Evolutionary conservation across 2,329 filamentous ascomycete species (phyloP).

Genomic region (Orbilia ellipsospora): DNA sequence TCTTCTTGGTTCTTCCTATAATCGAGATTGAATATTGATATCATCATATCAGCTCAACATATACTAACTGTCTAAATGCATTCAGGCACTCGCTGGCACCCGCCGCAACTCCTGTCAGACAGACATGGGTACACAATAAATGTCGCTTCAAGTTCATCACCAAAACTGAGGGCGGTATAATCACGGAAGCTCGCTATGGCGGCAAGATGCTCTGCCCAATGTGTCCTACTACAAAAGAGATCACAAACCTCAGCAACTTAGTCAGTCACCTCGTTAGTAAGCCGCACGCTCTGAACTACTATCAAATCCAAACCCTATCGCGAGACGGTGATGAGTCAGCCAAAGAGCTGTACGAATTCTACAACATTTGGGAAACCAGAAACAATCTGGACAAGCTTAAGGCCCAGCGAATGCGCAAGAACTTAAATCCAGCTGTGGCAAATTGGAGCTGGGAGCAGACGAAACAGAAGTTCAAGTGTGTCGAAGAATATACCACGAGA

Average conservation of each 20-base stretch:
- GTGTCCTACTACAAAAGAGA: constrained; percentile 9
- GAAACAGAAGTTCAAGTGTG: constrained; percentile 19
- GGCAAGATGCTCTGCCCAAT: constrained; percentile 29
- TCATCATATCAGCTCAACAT: too few relatives aligned
- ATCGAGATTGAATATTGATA: too few relatives aligned
- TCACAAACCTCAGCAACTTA: constrained; percentile 29
- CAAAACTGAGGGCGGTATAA: constrained; percentile 12
- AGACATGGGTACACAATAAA: constrained; percentile 22
- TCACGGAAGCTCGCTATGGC: constrained; percentile 31
- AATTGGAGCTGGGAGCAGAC: constrained; percentile 12
- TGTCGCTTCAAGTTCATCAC: constrained; percentile 43
- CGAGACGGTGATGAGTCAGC: constrained; percentile 16
- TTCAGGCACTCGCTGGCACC: too few relatives aligned
- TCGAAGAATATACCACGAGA: neutral
- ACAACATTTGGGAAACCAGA: constrained; percentile 15
- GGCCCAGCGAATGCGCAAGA: constrained; percentile 15
- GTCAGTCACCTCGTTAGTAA: constrained; percentile 21
- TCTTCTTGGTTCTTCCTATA: too few relatives aligned
- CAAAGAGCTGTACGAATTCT: constrained; percentile 11
- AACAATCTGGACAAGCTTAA: constrained; percentile 18
- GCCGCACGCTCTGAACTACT: constrained; percentile 16
- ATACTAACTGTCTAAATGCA: too few relatives aligned
- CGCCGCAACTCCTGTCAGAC: neutral
- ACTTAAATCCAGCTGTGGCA: neutral
- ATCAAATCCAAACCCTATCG: constrained; percentile 18